Conservation (phyloP, 75 land plant species). For the Azolla pinnata region DNA sequence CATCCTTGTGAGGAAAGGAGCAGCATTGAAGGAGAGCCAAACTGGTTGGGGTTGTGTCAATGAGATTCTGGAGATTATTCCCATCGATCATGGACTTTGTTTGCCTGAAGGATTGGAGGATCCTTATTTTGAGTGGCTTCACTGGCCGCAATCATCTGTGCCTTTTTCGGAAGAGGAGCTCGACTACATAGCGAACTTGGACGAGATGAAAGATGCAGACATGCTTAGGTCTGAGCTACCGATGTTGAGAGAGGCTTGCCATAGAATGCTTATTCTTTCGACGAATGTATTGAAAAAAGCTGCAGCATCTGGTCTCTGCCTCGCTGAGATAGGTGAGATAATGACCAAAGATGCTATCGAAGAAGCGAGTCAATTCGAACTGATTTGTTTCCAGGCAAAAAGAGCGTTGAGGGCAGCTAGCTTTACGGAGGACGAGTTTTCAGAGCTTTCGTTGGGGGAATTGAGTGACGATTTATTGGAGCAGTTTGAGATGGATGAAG, state of each 20-base stretch:
- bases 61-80: slow-evolving; percentile 53
- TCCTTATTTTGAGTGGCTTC: slow-evolving; percentile 73
- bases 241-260: slow-evolving; percentile 67
- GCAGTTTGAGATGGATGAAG: slow-evolving; percentile 24
- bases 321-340: slow-evolving; percentile 75
- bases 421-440: background rate
- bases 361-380: slow-evolving; percentile 67
- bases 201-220: slow-evolving; percentile 40
- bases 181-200: slow-evolving; percentile 52
- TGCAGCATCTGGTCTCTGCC: slow-evolving; percentile 50
- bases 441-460: slow-evolving; percentile 5
- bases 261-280: slow-evolving; percentile 54
- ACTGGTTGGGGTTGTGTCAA: slow-evolving; percentile 11
- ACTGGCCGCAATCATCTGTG: slow-evolving; percentile 81
- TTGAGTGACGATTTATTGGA: background rate
- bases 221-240: slow-evolving; percentile 57
- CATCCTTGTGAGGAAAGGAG: slow-evolving; percentile 43
- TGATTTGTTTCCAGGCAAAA: slow-evolving; percentile 50
- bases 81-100: slow-evolving; percentile 82
- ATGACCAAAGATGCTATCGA: slow-evolving; percentile 64
- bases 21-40: slow-evolving; percentile 25
- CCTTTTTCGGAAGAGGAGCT: slow-evolving; percentile 79
- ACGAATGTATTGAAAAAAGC: slow-evolving; percentile 68
- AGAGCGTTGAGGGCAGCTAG: slow-evolving; percentile 6
- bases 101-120: slow-evolving; percentile 63